A percentile compares a stretch with the other conserved stretches of the same genome.
These are phyloP conservation scores for Lactarius sp. DNA, from an alignment of 768 basidiomycete genomes.

Conservation along the genomic window DNA sequence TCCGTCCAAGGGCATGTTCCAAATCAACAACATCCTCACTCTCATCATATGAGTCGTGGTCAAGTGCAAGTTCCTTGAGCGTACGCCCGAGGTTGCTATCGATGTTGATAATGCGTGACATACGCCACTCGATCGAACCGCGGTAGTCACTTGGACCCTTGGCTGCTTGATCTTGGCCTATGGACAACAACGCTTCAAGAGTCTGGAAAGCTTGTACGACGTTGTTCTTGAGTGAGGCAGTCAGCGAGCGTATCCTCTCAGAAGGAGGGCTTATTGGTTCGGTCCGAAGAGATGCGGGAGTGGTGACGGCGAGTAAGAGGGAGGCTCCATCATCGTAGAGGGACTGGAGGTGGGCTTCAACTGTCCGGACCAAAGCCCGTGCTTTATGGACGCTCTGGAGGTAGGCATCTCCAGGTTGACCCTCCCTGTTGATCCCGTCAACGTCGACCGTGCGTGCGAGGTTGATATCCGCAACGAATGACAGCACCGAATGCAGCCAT, in stretches of 20 bases:
- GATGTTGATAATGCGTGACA: slow-evolving; percentile 63
- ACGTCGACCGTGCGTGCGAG: slow-evolving; percentile 80
- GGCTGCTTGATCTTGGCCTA: slow-evolving; percentile 70
- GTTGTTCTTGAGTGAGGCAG: slow-evolving; percentile 52
- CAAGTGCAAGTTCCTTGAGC: slow-evolving; percentile 32
- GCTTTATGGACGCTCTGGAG: slow-evolving; percentile 64
- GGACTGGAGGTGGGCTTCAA: slow-evolving; percentile 68
- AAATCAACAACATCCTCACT: slow-evolving; percentile 55
- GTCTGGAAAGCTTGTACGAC: slow-evolving; percentile 51
- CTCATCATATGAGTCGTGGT: slow-evolving; percentile 36
- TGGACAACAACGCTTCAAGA: slow-evolving; percentile 53
- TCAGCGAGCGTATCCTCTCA: slow-evolving; percentile 37
- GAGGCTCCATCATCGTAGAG: slow-evolving; percentile 66
- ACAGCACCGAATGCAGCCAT: slow-evolving; percentile 53
- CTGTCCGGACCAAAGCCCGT: slow-evolving; percentile 56
- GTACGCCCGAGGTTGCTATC: slow-evolving; percentile 42
- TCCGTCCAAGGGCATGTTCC: slow-evolving; percentile 43
- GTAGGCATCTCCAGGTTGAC: slow-evolving; percentile 47
- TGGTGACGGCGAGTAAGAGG: slow-evolving; percentile 57
- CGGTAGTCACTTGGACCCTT: slow-evolving; percentile 65
- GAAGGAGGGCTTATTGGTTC: slow-evolving; percentile 4
- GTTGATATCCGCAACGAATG: slow-evolving; percentile 63
- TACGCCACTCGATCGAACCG: slow-evolving; percentile 72
- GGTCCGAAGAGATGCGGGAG: slow-evolving; percentile 28
- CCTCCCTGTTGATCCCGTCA: slow-evolving; percentile 59